phyloP scores from a whole-genome alignment of 2,329 filamentous ascomycete species.

The Colletotrichum scovillei region DNA sequence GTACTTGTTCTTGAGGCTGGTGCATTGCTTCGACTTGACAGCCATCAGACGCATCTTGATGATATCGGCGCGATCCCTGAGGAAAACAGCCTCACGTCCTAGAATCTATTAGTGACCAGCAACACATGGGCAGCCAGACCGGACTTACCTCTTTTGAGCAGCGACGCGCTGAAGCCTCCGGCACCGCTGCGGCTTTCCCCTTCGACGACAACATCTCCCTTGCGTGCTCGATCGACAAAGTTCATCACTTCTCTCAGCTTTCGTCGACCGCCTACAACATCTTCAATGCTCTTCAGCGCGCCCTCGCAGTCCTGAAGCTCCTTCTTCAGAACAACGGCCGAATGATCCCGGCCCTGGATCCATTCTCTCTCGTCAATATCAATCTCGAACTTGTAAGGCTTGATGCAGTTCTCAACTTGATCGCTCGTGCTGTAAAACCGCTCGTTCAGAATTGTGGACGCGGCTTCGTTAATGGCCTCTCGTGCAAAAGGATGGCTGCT shows the following conservation, averaged over 20 bases:
- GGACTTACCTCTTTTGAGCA: conserved; percentile 81
- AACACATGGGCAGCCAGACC: conserved; percentile 22
- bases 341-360: conserved; percentile 85
- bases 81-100: conserved; percentile 94
- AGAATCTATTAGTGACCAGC: conserved; percentile 40
- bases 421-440: conserved; percentile 97
- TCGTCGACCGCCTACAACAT: conserved; percentile 80
- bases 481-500: conserved; percentile 90
- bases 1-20: conserved; percentile 88
- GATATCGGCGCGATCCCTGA: conserved; percentile 89
- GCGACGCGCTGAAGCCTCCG: conserved; percentile 89
- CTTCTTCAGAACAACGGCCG: conserved; percentile 82
- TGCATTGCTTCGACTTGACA: conserved; percentile 91
- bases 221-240: conserved; percentile 91
- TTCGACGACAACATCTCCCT: conserved; percentile 86
- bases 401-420: conserved; percentile 98
- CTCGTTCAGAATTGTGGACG: conserved; percentile 90
- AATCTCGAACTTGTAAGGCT: conserved; percentile 98
- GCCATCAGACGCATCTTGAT: conserved; percentile 91
- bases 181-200: conserved; percentile 86
- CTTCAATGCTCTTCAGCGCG: conserved; percentile 81
- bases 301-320: conserved; percentile 87
- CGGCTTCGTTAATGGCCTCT: conserved; percentile 91
- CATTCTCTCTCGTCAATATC: conserved; percentile 94
- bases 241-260: conserved; percentile 90